Percentiles rank a stretch among this genome's conserved stretches.
These are phyloP conservation scores for Entomortierella parvispora DNA, from an alignment of 192 early-diverging fungal species.

Conservation along the genomic window DNA sequence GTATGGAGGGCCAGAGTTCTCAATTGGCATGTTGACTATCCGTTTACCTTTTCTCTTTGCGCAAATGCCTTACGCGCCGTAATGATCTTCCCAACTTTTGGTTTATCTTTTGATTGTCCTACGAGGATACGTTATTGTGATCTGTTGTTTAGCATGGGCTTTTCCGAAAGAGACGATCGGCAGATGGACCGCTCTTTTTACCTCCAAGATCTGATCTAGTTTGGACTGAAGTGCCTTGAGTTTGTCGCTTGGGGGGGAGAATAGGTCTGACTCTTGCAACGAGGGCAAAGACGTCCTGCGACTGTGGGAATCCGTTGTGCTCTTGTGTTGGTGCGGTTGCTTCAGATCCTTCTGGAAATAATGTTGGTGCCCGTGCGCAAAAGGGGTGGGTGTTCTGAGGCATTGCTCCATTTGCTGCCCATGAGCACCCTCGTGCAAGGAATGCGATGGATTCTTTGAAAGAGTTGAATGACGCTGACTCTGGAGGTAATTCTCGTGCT, in stretches of 20 bases:
- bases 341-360: no score
- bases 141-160: neutral
- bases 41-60: constrained; percentile 41
- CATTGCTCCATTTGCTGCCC: no score
- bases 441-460: no score
- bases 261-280: neutral
- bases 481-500: no score
- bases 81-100: constrained; percentile 25
- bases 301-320: neutral
- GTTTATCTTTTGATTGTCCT: constrained; percentile 40
- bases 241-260: constrained; percentile 25
- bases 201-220: constrained; percentile 56
- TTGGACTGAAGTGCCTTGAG: constrained; percentile 57
- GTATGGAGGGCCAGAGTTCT: no score
- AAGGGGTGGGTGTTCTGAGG: no score
- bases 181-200: constrained; percentile 14
- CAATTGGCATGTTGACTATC: no score
- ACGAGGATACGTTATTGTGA: neutral
- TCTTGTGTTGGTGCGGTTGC: no score
- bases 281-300: neutral
- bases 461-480: no score
- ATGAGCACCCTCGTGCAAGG: no score
- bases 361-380: no score
- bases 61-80: constrained; percentile 33
- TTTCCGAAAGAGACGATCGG: neutral